These are phyloP conservation scores for Talaromyces sp. DNA, from an alignment of 2,329 filamentous ascomycete species.

Conservation along the genomic window DNA sequence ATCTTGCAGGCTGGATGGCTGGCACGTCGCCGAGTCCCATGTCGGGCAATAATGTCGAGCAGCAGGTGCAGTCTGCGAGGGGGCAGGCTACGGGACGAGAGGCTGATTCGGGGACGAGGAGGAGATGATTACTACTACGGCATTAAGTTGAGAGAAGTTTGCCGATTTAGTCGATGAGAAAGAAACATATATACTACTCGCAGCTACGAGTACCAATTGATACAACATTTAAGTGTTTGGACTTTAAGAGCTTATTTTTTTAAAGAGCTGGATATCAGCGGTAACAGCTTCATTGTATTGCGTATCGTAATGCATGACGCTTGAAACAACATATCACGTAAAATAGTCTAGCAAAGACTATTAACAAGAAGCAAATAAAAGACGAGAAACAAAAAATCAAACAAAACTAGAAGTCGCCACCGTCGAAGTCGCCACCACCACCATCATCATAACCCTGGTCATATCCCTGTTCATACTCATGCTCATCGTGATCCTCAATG, in stretches of 20 bases:
- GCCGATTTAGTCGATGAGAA: not conserved
- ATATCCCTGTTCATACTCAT: conserved; percentile 38
- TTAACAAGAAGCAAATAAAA: not conserved
- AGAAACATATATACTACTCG: not conserved
- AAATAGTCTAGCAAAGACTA: not conserved
- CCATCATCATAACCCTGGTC: conserved; percentile 21
- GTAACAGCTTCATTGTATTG: not conserved
- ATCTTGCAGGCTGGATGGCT: conserved; percentile 64
- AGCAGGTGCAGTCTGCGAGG: too few species aligned
- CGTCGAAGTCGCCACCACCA: conserved; percentile 22
- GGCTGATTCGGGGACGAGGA: conserved; percentile 19
- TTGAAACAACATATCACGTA: not conserved
- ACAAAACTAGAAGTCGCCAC: conserved; percentile 18
- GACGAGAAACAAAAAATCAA: not conserved
- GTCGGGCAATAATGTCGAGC: conserved; percentile 14
- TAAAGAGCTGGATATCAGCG: not conserved
- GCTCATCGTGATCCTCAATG: conserved; percentile 58
- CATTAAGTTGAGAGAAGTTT: too few species aligned
- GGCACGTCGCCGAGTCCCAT: conserved; percentile 38
- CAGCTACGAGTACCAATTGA: not conserved
- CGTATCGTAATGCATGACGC: not conserved
- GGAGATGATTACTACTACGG: conserved; percentile 16
- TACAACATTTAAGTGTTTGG: not conserved
- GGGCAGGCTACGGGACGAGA: conserved; percentile 20
- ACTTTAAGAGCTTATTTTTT: too few species aligned